Base-by-base conservation (phyloP, 1,139 yeast species). In the Blastobotrys apis region DNA sequence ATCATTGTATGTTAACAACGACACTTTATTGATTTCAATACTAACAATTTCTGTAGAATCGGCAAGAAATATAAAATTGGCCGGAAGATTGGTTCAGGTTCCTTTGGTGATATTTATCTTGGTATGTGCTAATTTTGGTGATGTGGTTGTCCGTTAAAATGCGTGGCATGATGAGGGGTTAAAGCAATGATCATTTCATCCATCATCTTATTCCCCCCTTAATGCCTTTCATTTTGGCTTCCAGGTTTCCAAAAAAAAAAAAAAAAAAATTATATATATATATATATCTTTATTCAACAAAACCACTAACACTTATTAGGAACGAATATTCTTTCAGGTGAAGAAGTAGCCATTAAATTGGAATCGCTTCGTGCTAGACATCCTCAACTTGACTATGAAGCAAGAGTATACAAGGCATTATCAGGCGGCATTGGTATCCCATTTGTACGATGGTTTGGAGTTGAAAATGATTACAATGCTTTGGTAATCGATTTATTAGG, bases 341-440 rank as follows among this genome's bases (percentile, higher is more conserved):
- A 92, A 66, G 96, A 92, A 65, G 97, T 92, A 42, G 98, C 97
- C 57, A 90, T 92, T 70, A 92, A 92, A 66, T 73, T 92, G 53
- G 98, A 92, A 64, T 82, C 86, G 54, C 80, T 85, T 49, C 75
- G 84, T 51, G 96, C 97, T 1, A 84, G 88, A 61, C 97, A 92
- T 63, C 98, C 98, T 2, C 98, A 92, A 68, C 75, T 92, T 55
- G 97, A 90, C 61, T 92, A 92, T 62, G 98, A 92, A 67, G 95
- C 97, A 10, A 80, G 94, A 56, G 97, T 90, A 27, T 90, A 90
- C 70, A 87, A 85, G 65, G 92, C 95, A 5, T 72, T 92, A 47
- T 84, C 95, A 53, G 98, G 98, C 26, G 97, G 97, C 31, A 94
- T 92, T 30, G 98, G 98, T 34, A 90, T 92, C 48, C 97, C 98